These are phyloP conservation scores for Heliophila coronopifolia DNA, from an alignment of 441 rosid genomes.

Conservation along the genomic window DNA sequence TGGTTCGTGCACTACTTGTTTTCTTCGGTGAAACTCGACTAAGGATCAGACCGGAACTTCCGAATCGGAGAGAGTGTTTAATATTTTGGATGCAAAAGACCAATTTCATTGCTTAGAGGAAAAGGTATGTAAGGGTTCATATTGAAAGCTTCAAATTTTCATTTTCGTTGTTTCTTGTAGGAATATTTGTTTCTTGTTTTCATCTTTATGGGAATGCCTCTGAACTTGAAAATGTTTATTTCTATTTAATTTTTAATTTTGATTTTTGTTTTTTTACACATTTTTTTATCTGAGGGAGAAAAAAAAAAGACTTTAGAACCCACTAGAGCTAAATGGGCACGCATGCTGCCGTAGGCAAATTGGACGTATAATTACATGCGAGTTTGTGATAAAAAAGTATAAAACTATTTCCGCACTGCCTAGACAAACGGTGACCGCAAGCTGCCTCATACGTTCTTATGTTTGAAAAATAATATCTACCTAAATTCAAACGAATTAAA, in stretches of 20 bases:
- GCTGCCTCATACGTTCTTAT: no score
- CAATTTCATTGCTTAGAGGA: background rate
- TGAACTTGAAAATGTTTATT: constrained; percentile 14
- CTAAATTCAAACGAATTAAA: no score
- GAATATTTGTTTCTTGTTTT: background rate
- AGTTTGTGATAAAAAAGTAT: no score
- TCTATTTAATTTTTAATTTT: background rate
- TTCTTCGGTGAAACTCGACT: constrained; percentile 93
- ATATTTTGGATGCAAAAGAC: constrained; percentile 7
- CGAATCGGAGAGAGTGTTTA: background rate
- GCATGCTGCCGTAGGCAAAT: no score
- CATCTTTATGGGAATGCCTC: background rate
- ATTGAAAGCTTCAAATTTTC: constrained; percentile 12
- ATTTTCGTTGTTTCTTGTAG: constrained; percentile 2
- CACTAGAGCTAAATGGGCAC: no score
- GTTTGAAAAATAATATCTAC: no score
- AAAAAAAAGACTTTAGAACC: no score
- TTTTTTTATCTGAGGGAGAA: no score
- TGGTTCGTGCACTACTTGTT: constrained; percentile 90
- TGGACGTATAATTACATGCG: no score
- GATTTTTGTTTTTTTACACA: no score
- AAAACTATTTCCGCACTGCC: no score
- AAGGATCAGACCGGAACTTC: constrained; percentile 18
- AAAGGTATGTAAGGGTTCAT: constrained; percentile 13
- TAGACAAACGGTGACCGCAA: no score